Evolutionary conservation across 257 asterid species (phyloP).

Genomic region (Penstemon barbatus): DNA sequence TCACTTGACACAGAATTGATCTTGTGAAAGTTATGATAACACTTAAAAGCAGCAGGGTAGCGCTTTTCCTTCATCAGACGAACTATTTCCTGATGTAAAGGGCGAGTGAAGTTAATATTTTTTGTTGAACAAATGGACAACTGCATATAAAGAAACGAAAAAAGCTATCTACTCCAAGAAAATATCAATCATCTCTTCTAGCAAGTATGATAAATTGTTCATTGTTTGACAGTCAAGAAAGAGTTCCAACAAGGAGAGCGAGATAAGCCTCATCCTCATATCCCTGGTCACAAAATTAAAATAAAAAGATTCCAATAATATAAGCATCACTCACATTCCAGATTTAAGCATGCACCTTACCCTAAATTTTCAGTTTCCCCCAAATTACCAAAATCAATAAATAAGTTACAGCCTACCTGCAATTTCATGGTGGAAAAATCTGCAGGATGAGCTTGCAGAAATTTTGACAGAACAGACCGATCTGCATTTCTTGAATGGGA

Average conservation of each 20-base stretch:
- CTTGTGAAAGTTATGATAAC: conserved; percentile 77
- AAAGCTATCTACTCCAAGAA: neutral
- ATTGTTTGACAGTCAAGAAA: conserved; percentile 9
- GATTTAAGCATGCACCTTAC: neutral
- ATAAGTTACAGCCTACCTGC: conserved; percentile 53
- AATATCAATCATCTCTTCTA: conserved; percentile 23
- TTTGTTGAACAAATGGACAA: conserved; percentile 17
- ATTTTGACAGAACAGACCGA: conserved; percentile 69
- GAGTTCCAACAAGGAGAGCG: conserved; percentile 18
- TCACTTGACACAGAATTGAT: conserved; percentile 55
- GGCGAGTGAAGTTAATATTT: conserved; percentile 12
- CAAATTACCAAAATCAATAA: neutral
- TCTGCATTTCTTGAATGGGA: conserved; percentile 74
- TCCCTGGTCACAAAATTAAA: conserved; percentile 11
- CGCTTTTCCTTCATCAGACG: conserved; percentile 80
- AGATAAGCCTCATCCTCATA: conserved; percentile 13
- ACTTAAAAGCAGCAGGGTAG: conserved; percentile 82
- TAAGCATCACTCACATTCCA: neutral
- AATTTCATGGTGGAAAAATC: conserved; percentile 75
- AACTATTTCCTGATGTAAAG: conserved; percentile 75
- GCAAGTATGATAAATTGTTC: conserved; percentile 17
- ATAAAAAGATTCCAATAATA: neutral
- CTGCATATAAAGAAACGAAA: conserved; percentile 11
- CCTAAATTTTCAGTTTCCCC: neutral
- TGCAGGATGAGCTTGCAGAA: conserved; percentile 81